These are phyloP conservation scores for Diaporthe destruens DNA, from an alignment of 2,329 filamentous ascomycete genomes.

Conservation along the genomic window DNA sequence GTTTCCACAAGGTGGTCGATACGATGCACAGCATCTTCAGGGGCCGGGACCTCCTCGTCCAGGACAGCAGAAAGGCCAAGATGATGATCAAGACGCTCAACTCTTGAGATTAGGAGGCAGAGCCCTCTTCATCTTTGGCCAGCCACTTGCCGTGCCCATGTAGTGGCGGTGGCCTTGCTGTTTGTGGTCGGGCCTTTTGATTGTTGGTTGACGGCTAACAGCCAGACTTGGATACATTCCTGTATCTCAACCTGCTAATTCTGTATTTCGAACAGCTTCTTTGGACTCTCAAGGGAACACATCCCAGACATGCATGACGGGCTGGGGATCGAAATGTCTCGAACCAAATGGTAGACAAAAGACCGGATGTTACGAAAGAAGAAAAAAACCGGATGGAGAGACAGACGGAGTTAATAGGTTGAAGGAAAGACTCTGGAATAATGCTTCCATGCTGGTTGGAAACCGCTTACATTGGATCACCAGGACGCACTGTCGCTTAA, in stretches of 20 bases:
- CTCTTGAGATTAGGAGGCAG: slow-evolving; percentile 52
- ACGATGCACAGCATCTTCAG: slow-evolving; percentile 78
- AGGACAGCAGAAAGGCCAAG: slow-evolving; percentile 74
- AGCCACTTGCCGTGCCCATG: slow-evolving; percentile 13
- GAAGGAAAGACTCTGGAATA: slow-evolving; percentile 6
- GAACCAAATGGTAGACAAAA: background rate
- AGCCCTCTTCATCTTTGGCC: slow-evolving; percentile 24
- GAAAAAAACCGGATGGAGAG: background rate
- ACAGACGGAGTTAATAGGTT: background rate
- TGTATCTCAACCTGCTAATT: background rate
- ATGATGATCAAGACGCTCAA: slow-evolving; percentile 80
- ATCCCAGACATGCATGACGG: background rate
- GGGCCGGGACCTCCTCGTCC: slow-evolving; percentile 74
- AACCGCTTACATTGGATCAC: slow-evolving; percentile 7
- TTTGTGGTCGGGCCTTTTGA: background rate
- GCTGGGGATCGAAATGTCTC: background rate
- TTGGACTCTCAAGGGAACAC: background rate
- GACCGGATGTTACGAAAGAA: background rate
- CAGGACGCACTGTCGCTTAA: slow-evolving; percentile 4
- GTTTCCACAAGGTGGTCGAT: slow-evolving; percentile 86
- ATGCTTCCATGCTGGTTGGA: slow-evolving; percentile 26
- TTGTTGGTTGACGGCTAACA: background rate
- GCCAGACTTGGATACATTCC: background rate
- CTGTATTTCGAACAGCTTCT: slow-evolving; percentile 1
- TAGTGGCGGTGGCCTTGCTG: slow-evolving; percentile 11